Evolutionary conservation across 2,329 filamentous ascomycete genomes (phyloP), one percentile per base, ranked within the genome.

Genomic region (Thelonectria rubi): DNA sequence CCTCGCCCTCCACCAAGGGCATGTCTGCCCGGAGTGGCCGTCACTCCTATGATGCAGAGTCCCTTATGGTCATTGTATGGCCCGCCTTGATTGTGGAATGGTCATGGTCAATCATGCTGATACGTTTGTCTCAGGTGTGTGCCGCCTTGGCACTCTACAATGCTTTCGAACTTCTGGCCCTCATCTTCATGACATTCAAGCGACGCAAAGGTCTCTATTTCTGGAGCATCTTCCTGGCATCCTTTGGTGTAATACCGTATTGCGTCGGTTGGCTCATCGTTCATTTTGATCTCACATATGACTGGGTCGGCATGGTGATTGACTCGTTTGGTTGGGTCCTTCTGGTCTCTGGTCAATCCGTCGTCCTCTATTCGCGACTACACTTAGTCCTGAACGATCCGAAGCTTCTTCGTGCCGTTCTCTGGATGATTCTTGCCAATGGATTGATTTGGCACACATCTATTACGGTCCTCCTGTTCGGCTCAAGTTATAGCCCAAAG

Each of bases 341-440:
- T 2, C 86, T 88, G 83, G 81, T 88, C 1, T 86, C 85, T 2
- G 86, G 86, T 0, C 85, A 88, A 69, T 82, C 82, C 0, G 66
- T 88, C 8, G 86, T 89, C 1, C 76, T 89, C 1, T 89, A 86
- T 75, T 88, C 86, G 2, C 81, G 87, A 3, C 79, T 89, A 0
- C 85, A 88, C 68, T 78, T 89, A 3, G 80, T 89, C 15, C 76
- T 86, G 3, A 80, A 80, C 20, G 82, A 85, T 77, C 53, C 78
- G 5, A 73, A 74, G 2, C 73, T 81, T 8, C 76, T 88, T 1
- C 79, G 78, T 3, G 77, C 78, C 8, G 81, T 86, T 0, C 77
- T 87, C 2, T 77, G 68, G 62, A 85, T 88, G 81, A 88, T 90
- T 58, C 79, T 87, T 54, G 70, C 78, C 64, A 82, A 87, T 68